These are phyloP conservation scores for Oryza officinalis DNA, from an alignment of 176 grass and related monocot genomes.

Conservation along the genomic window DNA sequence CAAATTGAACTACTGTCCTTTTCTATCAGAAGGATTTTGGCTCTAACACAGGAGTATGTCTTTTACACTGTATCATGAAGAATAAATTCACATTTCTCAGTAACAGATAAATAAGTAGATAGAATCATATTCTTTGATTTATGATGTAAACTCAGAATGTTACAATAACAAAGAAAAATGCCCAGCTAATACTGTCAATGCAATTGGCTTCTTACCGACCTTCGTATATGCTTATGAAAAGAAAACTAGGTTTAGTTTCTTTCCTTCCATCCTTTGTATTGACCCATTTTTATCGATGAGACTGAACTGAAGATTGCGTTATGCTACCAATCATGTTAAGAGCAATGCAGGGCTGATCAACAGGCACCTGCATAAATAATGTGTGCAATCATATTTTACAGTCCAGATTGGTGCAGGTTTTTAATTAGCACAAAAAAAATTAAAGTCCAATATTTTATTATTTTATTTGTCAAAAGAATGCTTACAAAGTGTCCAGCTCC, in stretches of 20 bases:
- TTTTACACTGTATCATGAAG: too few species aligned
- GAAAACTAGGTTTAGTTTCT: not conserved
- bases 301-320: conserved; percentile 48
- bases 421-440: not conserved
- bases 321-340: conserved; percentile 50
- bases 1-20: too few species aligned
- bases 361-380: conserved; percentile 43
- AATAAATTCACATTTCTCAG: too few species aligned
- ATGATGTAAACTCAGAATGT: not conserved
- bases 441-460: not conserved
- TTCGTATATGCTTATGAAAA: not conserved
- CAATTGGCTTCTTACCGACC: not conserved
- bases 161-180: not conserved
- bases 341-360: conserved; percentile 60
- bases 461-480: not conserved
- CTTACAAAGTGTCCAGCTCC: conserved; percentile 89
- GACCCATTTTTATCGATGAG: conserved; percentile 8
- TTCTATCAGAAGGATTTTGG: too few species aligned
- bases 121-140: not conserved
- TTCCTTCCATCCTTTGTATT: not conserved
- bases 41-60: too few species aligned
- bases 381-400: not conserved
- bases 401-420: not conserved
- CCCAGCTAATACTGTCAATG: not conserved
- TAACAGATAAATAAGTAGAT: not conserved